Evolutionary conservation across 2,329 filamentous ascomycete genomes (phyloP).

Genomic region (Aspergillus felis): DNA sequence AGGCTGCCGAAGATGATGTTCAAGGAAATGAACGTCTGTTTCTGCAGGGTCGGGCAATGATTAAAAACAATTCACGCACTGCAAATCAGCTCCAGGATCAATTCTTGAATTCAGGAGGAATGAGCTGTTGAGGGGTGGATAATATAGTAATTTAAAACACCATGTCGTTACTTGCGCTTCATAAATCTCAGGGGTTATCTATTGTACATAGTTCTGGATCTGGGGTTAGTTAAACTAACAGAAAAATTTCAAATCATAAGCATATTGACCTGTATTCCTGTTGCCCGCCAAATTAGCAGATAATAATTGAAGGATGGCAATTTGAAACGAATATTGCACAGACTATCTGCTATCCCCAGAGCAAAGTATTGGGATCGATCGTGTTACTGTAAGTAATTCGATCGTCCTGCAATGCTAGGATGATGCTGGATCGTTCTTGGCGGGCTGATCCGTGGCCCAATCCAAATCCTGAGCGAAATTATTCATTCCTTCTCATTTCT

Average conservation of each 20-base stretch:
- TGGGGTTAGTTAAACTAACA: not conserved
- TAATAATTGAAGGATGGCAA: not conserved
- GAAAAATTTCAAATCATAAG: not conserved
- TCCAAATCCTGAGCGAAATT: not conserved
- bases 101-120: not conserved
- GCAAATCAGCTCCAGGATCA: not conserved
- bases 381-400: conserved; percentile 22
- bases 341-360: not conserved
- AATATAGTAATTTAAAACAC: not conserved
- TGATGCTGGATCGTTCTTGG: conserved; percentile 16
- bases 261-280: not conserved
- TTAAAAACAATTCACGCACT: conserved; percentile 7
- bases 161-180: not conserved
- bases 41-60: conserved; percentile 10
- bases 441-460: conserved; percentile 7
- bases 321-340: not conserved
- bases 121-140: not conserved
- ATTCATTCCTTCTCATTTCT: not conserved
- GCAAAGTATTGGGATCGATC: conserved; percentile 19
- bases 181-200: not conserved
- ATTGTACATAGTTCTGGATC: not conserved
- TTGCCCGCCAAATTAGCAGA: not conserved
- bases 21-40: not conserved
- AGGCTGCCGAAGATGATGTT: not conserved
- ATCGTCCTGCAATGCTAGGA: conserved; percentile 19